Evolutionary conservation across 2,329 filamentous ascomycete species (phyloP).

Genomic region (Ophiocordyceps robertsii): DNA sequence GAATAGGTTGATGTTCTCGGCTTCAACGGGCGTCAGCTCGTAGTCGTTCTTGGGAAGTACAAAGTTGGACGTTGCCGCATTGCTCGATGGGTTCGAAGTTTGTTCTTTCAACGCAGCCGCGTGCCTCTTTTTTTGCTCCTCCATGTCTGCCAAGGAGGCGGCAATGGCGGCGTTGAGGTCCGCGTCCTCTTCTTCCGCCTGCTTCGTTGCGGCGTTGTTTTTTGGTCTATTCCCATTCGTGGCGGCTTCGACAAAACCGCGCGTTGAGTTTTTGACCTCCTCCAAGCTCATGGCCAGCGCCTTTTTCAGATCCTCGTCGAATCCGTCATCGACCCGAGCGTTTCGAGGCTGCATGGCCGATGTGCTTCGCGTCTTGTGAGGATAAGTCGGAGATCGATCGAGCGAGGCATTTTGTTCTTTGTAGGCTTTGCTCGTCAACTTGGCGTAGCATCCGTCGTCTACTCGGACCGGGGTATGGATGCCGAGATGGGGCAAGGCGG

Average conservation of each 20-base stretch:
- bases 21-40: constrained; percentile 83
- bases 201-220: constrained; percentile 22
- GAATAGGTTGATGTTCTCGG: constrained; percentile 95
- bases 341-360: constrained; percentile 76
- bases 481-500: constrained; percentile 82
- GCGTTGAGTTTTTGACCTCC: constrained; percentile 65
- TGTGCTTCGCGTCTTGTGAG: constrained; percentile 52
- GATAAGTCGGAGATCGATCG: constrained; percentile 34
- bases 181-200: constrained; percentile 74
- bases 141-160: constrained; percentile 90
- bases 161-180: constrained; percentile 92
- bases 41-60: constrained; percentile 77
- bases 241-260: constrained; percentile 55
- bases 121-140: constrained; percentile 91
- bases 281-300: constrained; percentile 95
- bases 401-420: constrained; percentile 27
- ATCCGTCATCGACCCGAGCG: constrained; percentile 76
- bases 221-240: constrained; percentile 25
- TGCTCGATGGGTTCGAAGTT: constrained; percentile 30
- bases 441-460: constrained; percentile 89
- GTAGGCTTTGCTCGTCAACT: constrained; percentile 59
- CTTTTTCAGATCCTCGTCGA: constrained; percentile 88
- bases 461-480: constrained; percentile 86
- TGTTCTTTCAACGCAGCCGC: constrained; percentile 74
- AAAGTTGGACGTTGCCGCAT: constrained; percentile 31